Percentiles rank a stretch among this genome's conserved stretches.
phyloP scores from a whole-genome alignment of 2,329 filamentous ascomycete species.

The Botryotinia globosa region DNA sequence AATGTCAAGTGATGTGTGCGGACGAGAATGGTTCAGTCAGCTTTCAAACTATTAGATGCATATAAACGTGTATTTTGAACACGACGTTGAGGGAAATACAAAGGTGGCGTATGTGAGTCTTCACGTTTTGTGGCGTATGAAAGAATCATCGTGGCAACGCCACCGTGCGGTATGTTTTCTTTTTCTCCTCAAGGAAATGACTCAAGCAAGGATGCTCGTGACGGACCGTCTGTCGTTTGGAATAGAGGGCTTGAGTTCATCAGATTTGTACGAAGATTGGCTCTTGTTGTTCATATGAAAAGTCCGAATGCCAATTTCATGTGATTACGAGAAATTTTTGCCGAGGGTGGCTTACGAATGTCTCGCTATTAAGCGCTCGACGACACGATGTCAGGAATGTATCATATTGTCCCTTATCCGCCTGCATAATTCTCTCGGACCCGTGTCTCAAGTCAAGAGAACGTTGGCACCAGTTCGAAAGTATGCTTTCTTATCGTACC shows the following conservation, averaged over 20 bases:
- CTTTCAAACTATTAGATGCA: not conserved
- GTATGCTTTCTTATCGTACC: not conserved
- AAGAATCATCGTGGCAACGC: not conserved
- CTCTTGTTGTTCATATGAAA: not conserved
- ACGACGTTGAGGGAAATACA: constrained; percentile 1
- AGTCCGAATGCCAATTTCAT: not conserved
- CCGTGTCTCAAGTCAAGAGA: constrained; percentile 1
- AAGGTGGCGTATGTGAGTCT: not conserved
- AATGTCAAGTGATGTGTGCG: not conserved
- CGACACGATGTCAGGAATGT: not conserved
- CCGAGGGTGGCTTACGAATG: constrained; percentile 8
- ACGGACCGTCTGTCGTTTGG: not conserved
- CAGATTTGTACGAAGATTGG: not conserved
- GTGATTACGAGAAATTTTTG: not conserved
- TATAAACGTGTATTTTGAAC: constrained; percentile 7
- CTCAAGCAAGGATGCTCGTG: not conserved
- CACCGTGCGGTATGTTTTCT: not conserved
- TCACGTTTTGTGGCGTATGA: constrained; percentile 4
- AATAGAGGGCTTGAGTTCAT: not conserved
- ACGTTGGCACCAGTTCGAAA: not conserved
- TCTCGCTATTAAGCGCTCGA: constrained; percentile 9
- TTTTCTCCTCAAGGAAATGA: not conserved
- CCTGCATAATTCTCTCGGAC: not conserved
- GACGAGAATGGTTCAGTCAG: not conserved
- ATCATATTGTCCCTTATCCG: not conserved